Percentiles rank a stretch among this genome's conserved stretches.
Evolutionary conservation across 768 basidiomycete species (phyloP).

Genomic region (Leccinum incarnatum): DNA sequence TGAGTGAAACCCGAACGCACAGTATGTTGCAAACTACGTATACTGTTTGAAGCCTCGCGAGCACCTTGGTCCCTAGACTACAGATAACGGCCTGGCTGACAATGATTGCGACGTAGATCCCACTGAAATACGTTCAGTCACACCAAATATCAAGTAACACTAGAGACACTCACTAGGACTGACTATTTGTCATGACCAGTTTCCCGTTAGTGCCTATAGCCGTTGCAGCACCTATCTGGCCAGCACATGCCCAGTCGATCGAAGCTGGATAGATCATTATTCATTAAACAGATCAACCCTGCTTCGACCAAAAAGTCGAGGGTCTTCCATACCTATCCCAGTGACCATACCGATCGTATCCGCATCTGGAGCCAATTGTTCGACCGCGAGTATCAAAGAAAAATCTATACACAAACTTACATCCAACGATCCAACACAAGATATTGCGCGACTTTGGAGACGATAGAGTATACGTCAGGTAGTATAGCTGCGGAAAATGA

Average conservation of each 20-base stretch:
- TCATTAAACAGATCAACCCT: conserved; percentile 33
- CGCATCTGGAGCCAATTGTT: conserved; percentile 29
- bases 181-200: conserved; percentile 33
- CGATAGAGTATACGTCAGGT: conserved; percentile 59
- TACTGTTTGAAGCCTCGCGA: conserved; percentile 65
- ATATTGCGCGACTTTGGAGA: conserved; percentile 54
- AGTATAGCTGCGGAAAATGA: conserved; percentile 44
- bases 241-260: conserved; percentile 64
- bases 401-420: conserved; percentile 33
- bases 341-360: conserved; percentile 52
- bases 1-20: conserved; percentile 14
- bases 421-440: conserved; percentile 68
- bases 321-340: conserved; percentile 24
- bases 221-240: conserved; percentile 61
- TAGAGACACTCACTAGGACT: conserved; percentile 45
- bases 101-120: conserved; percentile 59
- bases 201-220: conserved; percentile 47
- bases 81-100: conserved; percentile 60
- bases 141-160: conserved; percentile 31
- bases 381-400: background rate
- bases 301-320: background rate
- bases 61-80: conserved; percentile 57
- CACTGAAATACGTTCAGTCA: conserved; percentile 44
- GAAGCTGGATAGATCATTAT: conserved; percentile 36
- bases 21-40: conserved; percentile 41